Percentiles rank a stretch among this genome's conserved stretches.
These are phyloP conservation scores for Thermothielavioides terrestris DNA, from an alignment of 495 filamentous ascomycete genomes.

Conservation along the genomic window DNA sequence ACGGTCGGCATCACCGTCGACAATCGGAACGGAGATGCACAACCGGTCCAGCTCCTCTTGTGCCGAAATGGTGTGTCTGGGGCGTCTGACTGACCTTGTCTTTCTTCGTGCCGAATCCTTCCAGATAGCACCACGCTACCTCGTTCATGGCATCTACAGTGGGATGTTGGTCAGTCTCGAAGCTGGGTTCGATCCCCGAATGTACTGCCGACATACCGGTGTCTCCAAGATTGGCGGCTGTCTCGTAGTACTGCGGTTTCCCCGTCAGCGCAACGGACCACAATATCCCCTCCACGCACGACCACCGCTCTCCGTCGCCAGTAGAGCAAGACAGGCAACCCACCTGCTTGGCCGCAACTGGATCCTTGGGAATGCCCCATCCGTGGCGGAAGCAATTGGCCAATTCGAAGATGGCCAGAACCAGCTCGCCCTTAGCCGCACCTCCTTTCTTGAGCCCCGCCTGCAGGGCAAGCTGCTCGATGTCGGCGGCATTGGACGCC, in stretches of 20 bases:
- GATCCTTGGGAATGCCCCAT: constrained; percentile 87
- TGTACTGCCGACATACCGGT: constrained; percentile 40
- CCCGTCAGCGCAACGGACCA: background rate
- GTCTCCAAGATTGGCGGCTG: constrained; percentile 90
- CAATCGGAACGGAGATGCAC: background rate
- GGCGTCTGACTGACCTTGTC: constrained; percentile 78
- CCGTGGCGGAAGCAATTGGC: constrained; percentile 95
- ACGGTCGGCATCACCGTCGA: too few species aligned
- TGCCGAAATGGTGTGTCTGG: too few species aligned
- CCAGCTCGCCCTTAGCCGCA: constrained; percentile 89
- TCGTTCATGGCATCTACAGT: constrained; percentile 88
- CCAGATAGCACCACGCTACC: constrained; percentile 88
- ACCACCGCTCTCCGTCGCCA: background rate
- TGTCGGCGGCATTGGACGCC: constrained; percentile 78
- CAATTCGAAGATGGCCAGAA: constrained; percentile 93
- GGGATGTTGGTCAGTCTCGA: constrained; percentile 14
- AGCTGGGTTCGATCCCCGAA: background rate
- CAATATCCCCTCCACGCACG: background rate
- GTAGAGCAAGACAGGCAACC: constrained; percentile 13
- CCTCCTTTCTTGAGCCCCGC: constrained; percentile 90
- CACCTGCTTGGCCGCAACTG: constrained; percentile 66
- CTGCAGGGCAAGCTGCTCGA: constrained; percentile 74
- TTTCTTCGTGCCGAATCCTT: constrained; percentile 91
- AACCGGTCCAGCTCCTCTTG: too few species aligned
- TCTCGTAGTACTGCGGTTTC: constrained; percentile 79